Conservation (phyloP, 768 basidiomycete genomes). For the Suillus lakei region DNA sequence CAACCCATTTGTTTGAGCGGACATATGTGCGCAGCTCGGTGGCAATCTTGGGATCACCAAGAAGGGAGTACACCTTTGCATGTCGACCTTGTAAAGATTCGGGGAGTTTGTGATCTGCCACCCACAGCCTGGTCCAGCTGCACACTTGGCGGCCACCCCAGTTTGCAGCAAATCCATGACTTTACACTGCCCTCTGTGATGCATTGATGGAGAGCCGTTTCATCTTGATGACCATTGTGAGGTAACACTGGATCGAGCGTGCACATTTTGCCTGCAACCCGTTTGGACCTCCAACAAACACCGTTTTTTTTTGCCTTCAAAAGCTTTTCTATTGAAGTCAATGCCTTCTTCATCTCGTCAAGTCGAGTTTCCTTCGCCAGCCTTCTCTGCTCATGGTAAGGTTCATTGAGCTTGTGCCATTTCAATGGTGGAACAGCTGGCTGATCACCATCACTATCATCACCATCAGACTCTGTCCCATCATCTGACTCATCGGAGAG, state of each 20-base stretch:
- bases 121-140: constrained; percentile 26
- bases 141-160: constrained; percentile 34
- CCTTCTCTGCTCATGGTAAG: constrained; percentile 1
- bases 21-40: constrained; percentile 7
- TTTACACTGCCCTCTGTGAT: constrained; percentile 25
- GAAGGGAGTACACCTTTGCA: constrained; percentile 8
- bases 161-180: constrained; percentile 34
- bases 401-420: not conserved
- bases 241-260: constrained; percentile 30
- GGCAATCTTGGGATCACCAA: constrained; percentile 6
- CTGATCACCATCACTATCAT: not conserved
- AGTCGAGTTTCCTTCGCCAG: not conserved
- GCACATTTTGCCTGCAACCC: constrained; percentile 33
- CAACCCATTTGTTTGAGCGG: constrained; percentile 26
- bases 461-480: constrained; percentile 1
- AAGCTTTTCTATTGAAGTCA: constrained; percentile 12
- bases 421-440: not conserved
- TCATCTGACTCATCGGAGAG: constrained; percentile 4
- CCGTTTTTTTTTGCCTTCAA: constrained; percentile 25
- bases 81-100: constrained; percentile 6
- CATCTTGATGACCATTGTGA: constrained; percentile 36
- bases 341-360: not conserved
- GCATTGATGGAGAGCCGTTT: constrained; percentile 21
- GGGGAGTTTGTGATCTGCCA: constrained; percentile 4
- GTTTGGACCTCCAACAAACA: constrained; percentile 30